phyloP scores from a whole-genome alignment of 805 yeast genomes.

The Myxozyma monticola region DNA sequence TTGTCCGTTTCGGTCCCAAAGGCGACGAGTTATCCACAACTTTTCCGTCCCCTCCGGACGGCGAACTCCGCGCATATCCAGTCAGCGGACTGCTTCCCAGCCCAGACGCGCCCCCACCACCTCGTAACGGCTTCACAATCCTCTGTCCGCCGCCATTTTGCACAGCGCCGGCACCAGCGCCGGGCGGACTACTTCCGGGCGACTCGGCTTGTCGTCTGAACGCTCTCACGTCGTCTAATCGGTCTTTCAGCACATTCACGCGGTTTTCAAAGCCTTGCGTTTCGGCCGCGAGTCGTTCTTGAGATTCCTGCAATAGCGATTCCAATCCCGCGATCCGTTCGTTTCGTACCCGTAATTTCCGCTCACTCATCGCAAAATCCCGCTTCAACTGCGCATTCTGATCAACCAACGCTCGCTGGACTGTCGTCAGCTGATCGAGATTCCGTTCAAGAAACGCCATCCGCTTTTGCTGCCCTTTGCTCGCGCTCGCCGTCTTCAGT shows the following conservation, averaged over 20 bases:
- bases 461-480: conserved; percentile 46
- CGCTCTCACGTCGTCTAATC: conserved; percentile 32
- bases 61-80: conserved; percentile 2
- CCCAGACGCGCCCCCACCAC: conserved; percentile 43
- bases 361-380: conserved; percentile 56
- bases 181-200: conserved; percentile 5
- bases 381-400: conserved; percentile 58
- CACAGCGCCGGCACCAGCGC: not conserved
- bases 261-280: conserved; percentile 48
- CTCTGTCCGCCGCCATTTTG: too few species aligned
- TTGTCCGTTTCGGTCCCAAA: not conserved
- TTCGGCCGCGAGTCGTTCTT: conserved; percentile 50
- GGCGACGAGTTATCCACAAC: conserved; percentile 2
- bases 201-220: conserved; percentile 19
- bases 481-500: conserved; percentile 31
- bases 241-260: conserved; percentile 25
- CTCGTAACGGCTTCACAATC: conserved; percentile 64
- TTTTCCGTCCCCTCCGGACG: too few species aligned
- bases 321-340: conserved; percentile 58
- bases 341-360: conserved; percentile 58
- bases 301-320: conserved; percentile 51
- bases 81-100: conserved; percentile 18
- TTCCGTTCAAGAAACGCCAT: conserved; percentile 57
- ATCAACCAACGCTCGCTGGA: conserved; percentile 60
- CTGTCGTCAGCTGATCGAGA: conserved; percentile 56